Base-by-base conservation (phyloP, 495 filamentous ascomycete species). In the Penicillium manginii region DNA sequence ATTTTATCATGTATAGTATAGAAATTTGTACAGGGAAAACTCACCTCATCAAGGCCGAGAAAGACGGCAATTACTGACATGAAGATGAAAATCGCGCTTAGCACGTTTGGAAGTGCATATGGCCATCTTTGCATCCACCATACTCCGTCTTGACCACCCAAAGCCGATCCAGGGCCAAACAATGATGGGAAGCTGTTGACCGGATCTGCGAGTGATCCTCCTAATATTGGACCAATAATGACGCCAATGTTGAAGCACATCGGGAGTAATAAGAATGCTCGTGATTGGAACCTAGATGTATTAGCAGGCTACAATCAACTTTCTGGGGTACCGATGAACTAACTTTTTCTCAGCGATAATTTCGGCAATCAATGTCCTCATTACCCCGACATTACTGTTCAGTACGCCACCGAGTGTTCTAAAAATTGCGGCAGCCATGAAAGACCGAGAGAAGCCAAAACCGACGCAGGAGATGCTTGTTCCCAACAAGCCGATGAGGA, bases 351-450 rank as follows among this genome's bases (percentile, higher is more conserved):
- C 90, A 35, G 75, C 81, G 35, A 92, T 82, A 53, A 86, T 92
- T 75, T 93, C 90, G 39, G 84, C 84, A 63, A 92, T 88, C 86
- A 93, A 89, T 2, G 90, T 92, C 60, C 90, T 80, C 81, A 92
- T 85, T 5, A 93, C 90, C 3, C 89, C 90, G 14, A 92, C 83
- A 62, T 92, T 94, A 7, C 91, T 91, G 71, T 96, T 94, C 60
- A 91, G 74, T 10, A 83, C 78, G 3, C 91, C 91, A 8, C 89
- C 91, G n/a, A 93, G 53, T 21, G 78, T 85, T 21, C 91, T 77
- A 66, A 91, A 96, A 23, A 88, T 59, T 37, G 89, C 73, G 4
- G 90, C 91, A 37, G 84, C 78, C 49, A 73, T 76, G 64, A 93
- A 93, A 8, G 78, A 82, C 17, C 77, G 81, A 3, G 87, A 87